phyloP scores from a whole-genome alignment of 176 grass and related monocot genomes.

The Zea mays region Zm-B73-REFERENCE-NAM-5.0 NC_050102.1:72738001-72738500 shows the following conservation, averaged over 20 bases:
- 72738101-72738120: too few relatives aligned
- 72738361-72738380: slow-evolving; percentile 36
- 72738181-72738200: too few relatives aligned
- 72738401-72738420: slow-evolving; percentile 10
- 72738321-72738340: not conserved
- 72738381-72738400: slow-evolving; percentile 40
- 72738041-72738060: too few relatives aligned
- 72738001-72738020: too few relatives aligned
- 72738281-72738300: not conserved
- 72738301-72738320: not conserved
- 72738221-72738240: not conserved
- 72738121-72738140: too few relatives aligned
- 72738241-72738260: not conserved
- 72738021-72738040: too few relatives aligned
- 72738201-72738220: too few relatives aligned
- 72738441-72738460: not conserved
- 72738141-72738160: too few relatives aligned
- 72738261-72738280: not conserved
- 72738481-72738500: not conserved
- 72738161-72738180: too few relatives aligned
- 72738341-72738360: not conserved
- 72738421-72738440: not conserved
- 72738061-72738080: too few relatives aligned
- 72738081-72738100: too few relatives aligned
- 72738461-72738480: not conserved